Base-by-base conservation (phyloP, 305 asterid genomes). In the Rubia occidens region DNA sequence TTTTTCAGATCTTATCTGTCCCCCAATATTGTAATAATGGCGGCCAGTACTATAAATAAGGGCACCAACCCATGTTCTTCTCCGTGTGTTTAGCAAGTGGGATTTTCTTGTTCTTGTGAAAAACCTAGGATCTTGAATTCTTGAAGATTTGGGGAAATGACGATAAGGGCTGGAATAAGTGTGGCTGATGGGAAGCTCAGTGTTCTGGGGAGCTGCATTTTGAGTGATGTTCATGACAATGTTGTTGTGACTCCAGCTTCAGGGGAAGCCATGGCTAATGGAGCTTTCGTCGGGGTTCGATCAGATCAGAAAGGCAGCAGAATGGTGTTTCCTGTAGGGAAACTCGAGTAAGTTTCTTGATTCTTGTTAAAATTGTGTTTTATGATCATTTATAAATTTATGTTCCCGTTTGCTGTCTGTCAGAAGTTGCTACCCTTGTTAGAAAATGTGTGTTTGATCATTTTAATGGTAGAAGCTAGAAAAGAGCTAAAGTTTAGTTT, bases 211-310 rank as follows among this genome's bases (percentile, higher is more conserved):
- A 83, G 79, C 73, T 76, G 67, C 69, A 85, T 91, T 70, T 74
- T 91, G 63, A 86, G 74, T 63, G 85, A 88, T 80, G 89, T 91
- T 74, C 79, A 71, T 70, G 85, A 83, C 0, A 88, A 84, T 71
- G 74, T 91, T 13, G 68, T 78, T 64, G 83, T 91, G 8, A 84
- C 91, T n/a, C 96, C 94, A 68, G 89, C 95, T 17, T 66, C 79
- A 17, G 95, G 95, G 3, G 92, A 87, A 45, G 70, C 72, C 51
- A 72, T 86, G 72, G 65, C 72, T 13, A 86, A 81, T 75, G 95
- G 95, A 17, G 95, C 95, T 60, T 91, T 91, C 74, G 74, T 91
- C 74, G 98, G 98, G 60, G 90, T 91, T 61, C 80, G 72, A 26
- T 88, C 96, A 14, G 82, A 88, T 77, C 88, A 78, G 71, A 72